Evolutionary conservation across 805 yeast genomes (phyloP).

Genomic region (Barnettozyma populi): DNA sequence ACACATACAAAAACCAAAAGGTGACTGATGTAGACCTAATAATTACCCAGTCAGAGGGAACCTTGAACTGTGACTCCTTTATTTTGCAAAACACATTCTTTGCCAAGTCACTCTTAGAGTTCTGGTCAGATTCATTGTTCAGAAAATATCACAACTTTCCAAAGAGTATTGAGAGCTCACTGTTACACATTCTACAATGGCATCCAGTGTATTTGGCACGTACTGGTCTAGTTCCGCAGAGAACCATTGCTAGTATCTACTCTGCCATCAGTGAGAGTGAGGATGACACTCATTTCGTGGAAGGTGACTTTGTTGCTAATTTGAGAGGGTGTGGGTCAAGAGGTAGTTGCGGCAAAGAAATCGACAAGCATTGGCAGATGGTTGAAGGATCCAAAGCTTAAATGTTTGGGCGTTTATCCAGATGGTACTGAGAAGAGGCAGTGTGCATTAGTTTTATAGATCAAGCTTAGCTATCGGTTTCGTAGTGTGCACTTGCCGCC

Average conservation of each 20-base stretch:
- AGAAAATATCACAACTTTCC: constrained; percentile 58
- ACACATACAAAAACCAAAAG: constrained; percentile 57
- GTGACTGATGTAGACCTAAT: constrained; percentile 54
- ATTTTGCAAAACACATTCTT: constrained; percentile 60
- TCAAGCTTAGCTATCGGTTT: neutral
- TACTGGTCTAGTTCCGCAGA: constrained; percentile 66
- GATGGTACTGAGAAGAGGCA: neutral
- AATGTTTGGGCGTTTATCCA: neutral
- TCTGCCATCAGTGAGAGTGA: constrained; percentile 33
- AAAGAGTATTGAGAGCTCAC: constrained; percentile 54
- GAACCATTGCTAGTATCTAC: constrained; percentile 46
- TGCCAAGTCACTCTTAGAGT: constrained; percentile 68
- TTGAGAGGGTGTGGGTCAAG: constrained; percentile 52
- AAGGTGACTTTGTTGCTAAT: constrained; percentile 64
- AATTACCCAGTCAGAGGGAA: constrained; percentile 62
- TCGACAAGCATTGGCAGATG: constrained; percentile 32
- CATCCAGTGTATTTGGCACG: constrained; percentile 77
- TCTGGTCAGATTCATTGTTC: constrained; percentile 70
- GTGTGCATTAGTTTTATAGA: neutral
- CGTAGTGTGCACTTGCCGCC: no score
- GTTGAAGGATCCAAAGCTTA: constrained; percentile 9
- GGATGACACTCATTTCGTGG: constrained; percentile 46
- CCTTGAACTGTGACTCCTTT: constrained; percentile 65
- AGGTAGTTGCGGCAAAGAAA: constrained; percentile 46
- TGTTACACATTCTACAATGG: constrained; percentile 92